Conservation (phyloP, 2,329 filamentous ascomycete species). For the Colletotrichum higginsianum region DNA sequence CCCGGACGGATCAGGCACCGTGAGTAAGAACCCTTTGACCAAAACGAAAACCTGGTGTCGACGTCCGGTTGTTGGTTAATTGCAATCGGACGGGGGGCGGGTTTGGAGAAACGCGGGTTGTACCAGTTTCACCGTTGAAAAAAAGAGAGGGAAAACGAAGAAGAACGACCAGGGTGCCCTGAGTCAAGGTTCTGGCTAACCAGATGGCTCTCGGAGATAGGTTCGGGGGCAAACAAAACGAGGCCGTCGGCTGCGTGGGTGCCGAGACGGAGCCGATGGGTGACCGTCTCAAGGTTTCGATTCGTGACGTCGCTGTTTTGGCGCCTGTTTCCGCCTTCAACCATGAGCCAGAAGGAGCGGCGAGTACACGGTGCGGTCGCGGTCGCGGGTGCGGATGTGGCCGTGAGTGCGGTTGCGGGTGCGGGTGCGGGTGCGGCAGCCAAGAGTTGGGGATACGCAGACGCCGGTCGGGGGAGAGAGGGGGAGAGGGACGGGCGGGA, state of each 20-base stretch:
- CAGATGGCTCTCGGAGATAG: background rate
- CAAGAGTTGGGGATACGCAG: conserved; percentile 4
- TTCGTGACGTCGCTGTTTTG: conserved; percentile 32
- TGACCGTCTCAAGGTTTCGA: conserved; percentile 29
- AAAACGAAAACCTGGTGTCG: conserved; percentile 1
- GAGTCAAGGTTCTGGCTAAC: background rate
- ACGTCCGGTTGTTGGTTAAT: background rate
- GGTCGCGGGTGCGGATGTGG: background rate
- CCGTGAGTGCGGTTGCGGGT: background rate
- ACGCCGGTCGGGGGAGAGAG: conserved; percentile 4
- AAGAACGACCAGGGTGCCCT: background rate
- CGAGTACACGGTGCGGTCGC: conserved; percentile 10
- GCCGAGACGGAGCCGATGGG: conserved; percentile 40
- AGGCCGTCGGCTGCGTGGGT: conserved; percentile 15
- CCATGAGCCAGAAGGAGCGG: background rate
- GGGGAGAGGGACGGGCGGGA: background rate
- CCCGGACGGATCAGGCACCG: conserved; percentile 4
- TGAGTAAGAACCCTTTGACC: conserved; percentile 5
- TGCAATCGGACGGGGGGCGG: conserved; percentile 5
- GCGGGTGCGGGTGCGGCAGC: conserved; percentile 8
- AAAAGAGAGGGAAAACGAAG: background rate
- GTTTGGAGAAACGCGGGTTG: conserved; percentile 20
- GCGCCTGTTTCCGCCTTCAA: background rate
- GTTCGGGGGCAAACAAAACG: background rate
- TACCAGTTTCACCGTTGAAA: conserved; percentile 17